A percentile compares a stretch with the other conserved stretches of the same genome.
Conservation (phyloP, 257 asterid species). For the Thymus quinquecostatus region DNA sequence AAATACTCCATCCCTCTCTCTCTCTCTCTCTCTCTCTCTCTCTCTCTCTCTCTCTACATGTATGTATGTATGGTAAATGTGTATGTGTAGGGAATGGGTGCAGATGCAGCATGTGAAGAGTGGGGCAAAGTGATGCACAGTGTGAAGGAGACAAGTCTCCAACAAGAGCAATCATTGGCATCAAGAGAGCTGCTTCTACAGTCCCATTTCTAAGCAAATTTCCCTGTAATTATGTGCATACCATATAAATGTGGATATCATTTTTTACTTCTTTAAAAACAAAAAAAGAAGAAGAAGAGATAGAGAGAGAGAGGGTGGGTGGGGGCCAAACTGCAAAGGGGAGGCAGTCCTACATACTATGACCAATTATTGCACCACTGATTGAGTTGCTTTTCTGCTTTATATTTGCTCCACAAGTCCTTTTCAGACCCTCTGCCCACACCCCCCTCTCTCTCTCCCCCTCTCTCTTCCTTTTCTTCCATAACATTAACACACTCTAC, state of each 20-base stretch:
- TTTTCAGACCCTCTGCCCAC: constrained; percentile 32
- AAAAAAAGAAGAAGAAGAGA: too few species aligned
- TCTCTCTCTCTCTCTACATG: background rate
- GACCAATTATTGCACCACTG: constrained; percentile 47
- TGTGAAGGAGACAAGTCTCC: constrained; percentile 50
- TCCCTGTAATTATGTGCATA: background rate
- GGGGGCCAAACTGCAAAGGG: constrained; percentile 27
- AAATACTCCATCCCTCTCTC: background rate
- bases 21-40: background rate
- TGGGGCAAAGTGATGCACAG: constrained; percentile 34
- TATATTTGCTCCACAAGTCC: constrained; percentile 27
- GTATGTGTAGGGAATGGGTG: background rate
- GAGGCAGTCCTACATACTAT: constrained; percentile 24
- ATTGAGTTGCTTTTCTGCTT: constrained; percentile 37
- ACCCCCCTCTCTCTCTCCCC: constrained; percentile 26
- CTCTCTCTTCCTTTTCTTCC: constrained; percentile 8
- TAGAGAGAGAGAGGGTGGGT: too few species aligned
- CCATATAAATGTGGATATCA: too few species aligned
- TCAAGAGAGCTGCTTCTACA: constrained; percentile 26
- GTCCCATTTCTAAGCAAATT: constrained; percentile 26
- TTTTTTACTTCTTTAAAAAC: too few species aligned
- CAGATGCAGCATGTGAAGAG: constrained; percentile 17
- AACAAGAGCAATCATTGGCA: constrained; percentile 57
- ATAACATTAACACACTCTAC: background rate
- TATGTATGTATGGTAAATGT: background rate